Percentiles rank a stretch among this genome's conserved stretches.
These are phyloP conservation scores for Pythium rhizo-oryzae DNA, from an alignment of 352 stramenopile species.

Conservation along the genomic window DNA sequence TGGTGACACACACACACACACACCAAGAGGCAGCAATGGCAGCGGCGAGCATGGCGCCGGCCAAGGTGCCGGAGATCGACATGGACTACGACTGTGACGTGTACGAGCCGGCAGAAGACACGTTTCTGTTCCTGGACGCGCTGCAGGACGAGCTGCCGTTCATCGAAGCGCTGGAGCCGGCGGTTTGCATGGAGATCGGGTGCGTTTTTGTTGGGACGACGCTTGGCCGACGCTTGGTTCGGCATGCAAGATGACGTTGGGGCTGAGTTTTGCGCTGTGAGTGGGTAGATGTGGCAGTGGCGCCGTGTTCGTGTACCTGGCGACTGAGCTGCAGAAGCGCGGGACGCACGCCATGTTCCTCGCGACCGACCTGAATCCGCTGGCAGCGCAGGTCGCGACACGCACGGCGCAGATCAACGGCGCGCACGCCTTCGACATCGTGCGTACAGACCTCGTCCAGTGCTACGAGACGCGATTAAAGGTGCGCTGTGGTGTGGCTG, in stretches of 20 bases:
- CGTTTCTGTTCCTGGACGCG: slow-evolving; percentile 96
- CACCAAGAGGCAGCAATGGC: slow-evolving; percentile 18
- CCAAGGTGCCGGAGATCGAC: slow-evolving; percentile 67
- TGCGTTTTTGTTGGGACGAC: slow-evolving; percentile 26
- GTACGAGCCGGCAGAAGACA: slow-evolving; percentile 98
- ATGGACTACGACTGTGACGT: slow-evolving; percentile 89
- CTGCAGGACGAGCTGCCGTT: slow-evolving; percentile 88
- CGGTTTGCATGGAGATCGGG: slow-evolving; percentile 91
- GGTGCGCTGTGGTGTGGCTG: slow-evolving; percentile 28
- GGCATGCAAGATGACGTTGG: too few species aligned
- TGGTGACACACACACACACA: background rate
- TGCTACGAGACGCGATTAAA: slow-evolving; percentile 61
- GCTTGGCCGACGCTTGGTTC: too few species aligned
- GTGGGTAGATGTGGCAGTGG: slow-evolving; percentile 56
- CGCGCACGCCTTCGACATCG: slow-evolving; percentile 66
- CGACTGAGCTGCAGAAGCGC: slow-evolving; percentile 74
- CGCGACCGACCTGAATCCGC: slow-evolving; percentile 95
- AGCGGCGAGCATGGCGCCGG: slow-evolving; percentile 24
- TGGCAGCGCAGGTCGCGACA: slow-evolving; percentile 79
- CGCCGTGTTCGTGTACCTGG: slow-evolving; percentile 74
- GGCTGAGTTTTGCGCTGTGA: too few species aligned
- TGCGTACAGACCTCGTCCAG: slow-evolving; percentile 86
- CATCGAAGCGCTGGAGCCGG: slow-evolving; percentile 53
- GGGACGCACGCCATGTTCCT: slow-evolving; percentile 58
- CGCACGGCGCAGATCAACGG: slow-evolving; percentile 89